A percentile compares a stretch with the other conserved stretches of the same genome.
Conservation (phyloP, 2,329 filamentous ascomycete species). For the Verticillium klebahnii region DNA sequence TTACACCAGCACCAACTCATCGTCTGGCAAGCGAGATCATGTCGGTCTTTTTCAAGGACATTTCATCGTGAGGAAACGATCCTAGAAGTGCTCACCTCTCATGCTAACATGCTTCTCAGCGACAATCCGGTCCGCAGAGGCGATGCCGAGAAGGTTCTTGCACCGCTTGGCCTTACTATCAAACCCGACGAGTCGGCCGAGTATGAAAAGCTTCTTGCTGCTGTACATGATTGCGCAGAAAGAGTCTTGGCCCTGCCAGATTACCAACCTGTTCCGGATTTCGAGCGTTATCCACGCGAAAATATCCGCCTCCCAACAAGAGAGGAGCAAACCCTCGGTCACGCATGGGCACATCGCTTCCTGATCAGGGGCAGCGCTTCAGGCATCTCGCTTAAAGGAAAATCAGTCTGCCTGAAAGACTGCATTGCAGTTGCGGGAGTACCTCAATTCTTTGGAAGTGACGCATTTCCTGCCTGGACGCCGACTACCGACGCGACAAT, state of each 20-base stretch:
- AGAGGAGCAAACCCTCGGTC: constrained; percentile 38
- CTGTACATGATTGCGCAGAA: constrained; percentile 46
- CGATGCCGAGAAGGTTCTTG: constrained; percentile 30
- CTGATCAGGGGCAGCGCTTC: constrained; percentile 26
- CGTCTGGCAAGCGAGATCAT: constrained; percentile 13
- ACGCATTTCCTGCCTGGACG: constrained; percentile 44
- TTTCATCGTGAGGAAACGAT: constrained; percentile 21
- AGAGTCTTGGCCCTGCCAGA: constrained; percentile 38
- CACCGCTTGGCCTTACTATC: constrained; percentile 30
- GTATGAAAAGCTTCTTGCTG: constrained; percentile 43
- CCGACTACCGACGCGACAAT: constrained; percentile 49
- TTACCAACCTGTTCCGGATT: constrained; percentile 37
- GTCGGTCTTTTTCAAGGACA: constrained; percentile 35
- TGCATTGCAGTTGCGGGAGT: constrained; percentile 50
- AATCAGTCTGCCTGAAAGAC: constrained; percentile 48
- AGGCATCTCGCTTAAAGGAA: constrained; percentile 27
- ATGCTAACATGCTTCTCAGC: constrained; percentile 12
- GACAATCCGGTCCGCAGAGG: constrained; percentile 35
- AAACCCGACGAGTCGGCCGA: constrained; percentile 32
- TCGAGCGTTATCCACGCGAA: constrained; percentile 37
- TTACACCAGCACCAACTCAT: neutral
- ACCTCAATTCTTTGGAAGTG: constrained; percentile 47
- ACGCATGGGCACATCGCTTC: constrained; percentile 48
- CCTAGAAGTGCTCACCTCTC: neutral
- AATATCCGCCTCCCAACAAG: constrained; percentile 32